A percentile compares a stretch with the other conserved stretches of the same genome.
Evolutionary conservation across 441 rosid species (phyloP).

Genomic region (Aleurites moluccanus): DNA sequence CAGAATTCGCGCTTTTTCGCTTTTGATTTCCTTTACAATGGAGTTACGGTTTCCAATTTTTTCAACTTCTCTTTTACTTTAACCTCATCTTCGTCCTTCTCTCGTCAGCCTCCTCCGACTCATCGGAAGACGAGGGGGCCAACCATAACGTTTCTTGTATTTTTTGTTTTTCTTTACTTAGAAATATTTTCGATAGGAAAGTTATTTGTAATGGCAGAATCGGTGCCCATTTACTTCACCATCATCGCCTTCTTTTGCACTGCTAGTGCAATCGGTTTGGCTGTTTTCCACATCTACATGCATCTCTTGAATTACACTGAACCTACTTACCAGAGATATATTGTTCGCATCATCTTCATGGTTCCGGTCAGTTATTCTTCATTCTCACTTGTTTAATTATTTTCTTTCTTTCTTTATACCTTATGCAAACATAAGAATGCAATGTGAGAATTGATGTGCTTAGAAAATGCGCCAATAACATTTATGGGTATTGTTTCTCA

Average conservation of each 20-base stretch:
- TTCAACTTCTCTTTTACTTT: background rate
- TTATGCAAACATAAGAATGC: background rate
- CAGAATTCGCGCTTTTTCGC: constrained; percentile 18
- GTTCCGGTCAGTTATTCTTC: constrained; percentile 67
- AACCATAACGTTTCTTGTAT: background rate
- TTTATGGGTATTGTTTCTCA: background rate
- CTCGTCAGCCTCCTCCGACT: background rate
- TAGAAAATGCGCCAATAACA: background rate
- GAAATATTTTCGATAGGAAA: too few relatives aligned
- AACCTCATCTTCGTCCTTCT: too few relatives aligned
- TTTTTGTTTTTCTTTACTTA: background rate
- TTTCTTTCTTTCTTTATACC: background rate
- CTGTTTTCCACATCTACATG: constrained; percentile 73
- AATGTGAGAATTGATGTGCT: background rate
- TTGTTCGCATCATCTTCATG: constrained; percentile 89
- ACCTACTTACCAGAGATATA: constrained; percentile 89
- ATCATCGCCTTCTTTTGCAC: constrained; percentile 72
- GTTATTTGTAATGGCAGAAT: constrained; percentile 53
- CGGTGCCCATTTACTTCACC: constrained; percentile 51
- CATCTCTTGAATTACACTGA: constrained; percentile 91
- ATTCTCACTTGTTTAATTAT: background rate
- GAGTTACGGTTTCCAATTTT: constrained; percentile 21
- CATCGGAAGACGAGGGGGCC: constrained; percentile 9
- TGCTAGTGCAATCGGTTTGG: constrained; percentile 68
- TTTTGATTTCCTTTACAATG: constrained; percentile 24